Conservation (phyloP, 106 monocot species). For the Dioscorea zingiberensis region DNA sequence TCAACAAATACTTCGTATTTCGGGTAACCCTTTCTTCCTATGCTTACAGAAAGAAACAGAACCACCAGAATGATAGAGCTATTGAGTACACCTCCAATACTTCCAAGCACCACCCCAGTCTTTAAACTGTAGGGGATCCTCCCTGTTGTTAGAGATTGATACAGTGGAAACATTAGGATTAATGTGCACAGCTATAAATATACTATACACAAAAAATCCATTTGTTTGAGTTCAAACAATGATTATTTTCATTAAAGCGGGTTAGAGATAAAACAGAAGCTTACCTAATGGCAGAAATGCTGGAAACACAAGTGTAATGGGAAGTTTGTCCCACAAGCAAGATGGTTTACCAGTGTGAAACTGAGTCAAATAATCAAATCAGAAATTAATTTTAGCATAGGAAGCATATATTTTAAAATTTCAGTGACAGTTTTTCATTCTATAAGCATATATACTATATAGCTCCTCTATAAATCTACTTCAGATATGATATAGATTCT, state of each 20-base stretch:
- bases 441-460: too few relatives aligned
- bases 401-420: too few relatives aligned
- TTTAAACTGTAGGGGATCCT: conserved; percentile 9
- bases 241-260: too few relatives aligned
- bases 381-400: neutral
- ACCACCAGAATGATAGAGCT: neutral
- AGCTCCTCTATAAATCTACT: neutral
- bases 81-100: conserved; percentile 9
- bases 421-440: too few relatives aligned
- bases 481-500: neutral
- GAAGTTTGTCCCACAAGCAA: conserved; percentile 56
- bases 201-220: neutral
- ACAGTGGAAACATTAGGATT: neutral
- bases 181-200: neutral
- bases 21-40: conserved; percentile 1
- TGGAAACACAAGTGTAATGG: conserved; percentile 46
- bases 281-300: conserved; percentile 36
- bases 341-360: conserved; percentile 79
- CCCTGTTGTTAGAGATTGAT: neutral
- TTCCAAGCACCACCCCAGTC: conserved; percentile 2
- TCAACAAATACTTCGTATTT: conserved; percentile 7
- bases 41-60: neutral
- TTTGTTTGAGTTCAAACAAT: neutral
- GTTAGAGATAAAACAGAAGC: neutral
- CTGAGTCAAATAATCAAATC: conserved; percentile 23